Percentiles rank a stretch among this genome's conserved stretches.
Evolutionary conservation across 129 eudicot genomes (phyloP).

Genomic region (Ambrosia artemisiifolia): DNA sequence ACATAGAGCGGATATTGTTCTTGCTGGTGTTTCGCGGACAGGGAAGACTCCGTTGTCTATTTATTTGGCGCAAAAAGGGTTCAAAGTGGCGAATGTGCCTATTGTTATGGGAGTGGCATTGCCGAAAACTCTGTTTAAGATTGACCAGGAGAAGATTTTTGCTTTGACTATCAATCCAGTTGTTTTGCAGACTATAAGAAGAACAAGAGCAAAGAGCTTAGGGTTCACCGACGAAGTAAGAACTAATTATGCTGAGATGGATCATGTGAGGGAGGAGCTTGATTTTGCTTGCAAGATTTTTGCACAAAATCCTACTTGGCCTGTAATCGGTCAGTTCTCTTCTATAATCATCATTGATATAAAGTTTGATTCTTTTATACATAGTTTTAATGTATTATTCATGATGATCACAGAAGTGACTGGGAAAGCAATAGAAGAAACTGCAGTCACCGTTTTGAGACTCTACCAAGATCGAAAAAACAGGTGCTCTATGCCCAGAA

Average conservation of each 20-base stretch:
- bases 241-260: constrained; percentile 76
- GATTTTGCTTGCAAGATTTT: constrained; percentile 69
- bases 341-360: not conserved
- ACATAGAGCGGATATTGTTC: constrained; percentile 71
- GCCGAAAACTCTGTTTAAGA: constrained; percentile 66
- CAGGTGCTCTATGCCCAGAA: constrained; percentile 90
- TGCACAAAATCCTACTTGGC: constrained; percentile 85
- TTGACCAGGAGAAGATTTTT: constrained; percentile 77
- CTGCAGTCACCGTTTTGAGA: constrained; percentile 83
- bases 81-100: constrained; percentile 91
- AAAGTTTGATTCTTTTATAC: not conserved
- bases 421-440: constrained; percentile 92
- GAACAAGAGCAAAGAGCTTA: constrained; percentile 76
- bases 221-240: constrained; percentile 50
- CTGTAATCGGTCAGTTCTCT: constrained; percentile 65
- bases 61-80: constrained; percentile 86
- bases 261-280: constrained; percentile 59
- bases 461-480: constrained; percentile 83
- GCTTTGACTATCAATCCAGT: constrained; percentile 81
- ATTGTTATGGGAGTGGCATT: constrained; percentile 66
- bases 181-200: constrained; percentile 74
- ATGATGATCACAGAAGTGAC: constrained; percentile 73
- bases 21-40: constrained; percentile 86
- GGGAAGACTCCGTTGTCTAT: constrained; percentile 93
- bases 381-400: not conserved